phyloP scores from a whole-genome alignment of 345 rosid species.

The Eucalyptus lansdowneana region DNA sequence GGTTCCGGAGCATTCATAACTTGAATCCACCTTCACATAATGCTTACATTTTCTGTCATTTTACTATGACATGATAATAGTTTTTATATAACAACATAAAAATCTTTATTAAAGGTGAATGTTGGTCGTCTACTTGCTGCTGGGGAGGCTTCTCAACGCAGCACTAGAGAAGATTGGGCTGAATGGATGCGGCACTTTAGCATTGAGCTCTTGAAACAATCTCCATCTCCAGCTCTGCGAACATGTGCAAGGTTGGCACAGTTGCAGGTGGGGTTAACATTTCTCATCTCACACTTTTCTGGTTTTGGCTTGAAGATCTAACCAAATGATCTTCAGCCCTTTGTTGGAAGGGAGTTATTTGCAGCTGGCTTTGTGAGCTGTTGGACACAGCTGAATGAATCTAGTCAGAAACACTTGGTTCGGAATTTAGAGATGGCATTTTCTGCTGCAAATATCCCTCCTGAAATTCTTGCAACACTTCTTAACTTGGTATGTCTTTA shows the following conservation, averaged over 20 bases:
- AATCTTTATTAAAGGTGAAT: slow-evolving; percentile 43
- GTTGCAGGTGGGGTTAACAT: slow-evolving; percentile 48
- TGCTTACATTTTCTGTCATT: background rate
- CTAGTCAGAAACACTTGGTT: slow-evolving; percentile 87
- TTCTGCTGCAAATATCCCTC: slow-evolving; percentile 95
- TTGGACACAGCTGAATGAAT: slow-evolving; percentile 83
- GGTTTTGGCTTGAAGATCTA: slow-evolving; percentile 1
- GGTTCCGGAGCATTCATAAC: background rate
- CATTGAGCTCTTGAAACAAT: slow-evolving; percentile 92
- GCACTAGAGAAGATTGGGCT: slow-evolving; percentile 99
- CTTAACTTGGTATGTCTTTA: slow-evolving; percentile 58
- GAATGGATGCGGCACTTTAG: slow-evolving; percentile 99
- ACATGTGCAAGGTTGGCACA: slow-evolving; percentile 98
- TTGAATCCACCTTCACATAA: background rate
- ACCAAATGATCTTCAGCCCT: slow-evolving; percentile 62
- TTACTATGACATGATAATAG: background rate
- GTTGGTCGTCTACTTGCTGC: slow-evolving; percentile 84
- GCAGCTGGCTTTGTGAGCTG: slow-evolving; percentile 99
- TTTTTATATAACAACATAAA: background rate
- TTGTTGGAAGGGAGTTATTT: slow-evolving; percentile 93
- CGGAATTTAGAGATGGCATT: slow-evolving; percentile 97
- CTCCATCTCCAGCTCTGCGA: slow-evolving; percentile 97
- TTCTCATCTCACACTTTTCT: background rate
- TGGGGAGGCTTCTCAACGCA: slow-evolving; percentile 99
- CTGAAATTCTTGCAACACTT: slow-evolving; percentile 95